Conservation (phyloP, 2,329 filamentous ascomycete genomes). For the Penicillium sclerotiorum region DNA sequence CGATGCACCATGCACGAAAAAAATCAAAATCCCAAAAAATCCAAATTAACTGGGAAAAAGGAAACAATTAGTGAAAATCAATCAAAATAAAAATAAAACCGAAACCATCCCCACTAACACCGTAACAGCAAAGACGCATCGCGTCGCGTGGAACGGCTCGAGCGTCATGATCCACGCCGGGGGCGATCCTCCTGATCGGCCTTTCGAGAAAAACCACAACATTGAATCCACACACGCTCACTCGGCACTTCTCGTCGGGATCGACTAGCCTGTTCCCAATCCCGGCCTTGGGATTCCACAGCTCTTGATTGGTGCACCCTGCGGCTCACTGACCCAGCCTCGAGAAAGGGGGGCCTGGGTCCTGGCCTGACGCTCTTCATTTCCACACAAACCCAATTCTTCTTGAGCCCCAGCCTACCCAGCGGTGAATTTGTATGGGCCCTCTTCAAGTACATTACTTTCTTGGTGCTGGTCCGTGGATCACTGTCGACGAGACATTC, state of each 20-base stretch:
- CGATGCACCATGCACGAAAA: no score
- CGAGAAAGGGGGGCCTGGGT: neutral
- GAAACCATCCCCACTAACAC: neutral
- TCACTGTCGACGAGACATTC: conserved; percentile 17
- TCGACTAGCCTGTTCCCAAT: conserved; percentile 15
- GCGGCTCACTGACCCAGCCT: neutral
- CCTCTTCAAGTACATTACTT: no score
- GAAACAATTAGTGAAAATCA: no score
- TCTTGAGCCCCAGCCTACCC: neutral
- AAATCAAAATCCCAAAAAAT: no score
- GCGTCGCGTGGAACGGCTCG: conserved; percentile 5
- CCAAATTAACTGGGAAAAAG: no score
- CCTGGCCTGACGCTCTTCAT: conserved; percentile 9
- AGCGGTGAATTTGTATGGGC: no score
- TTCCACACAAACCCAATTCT: conserved; percentile 11
- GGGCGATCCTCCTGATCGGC: conserved; percentile 17
- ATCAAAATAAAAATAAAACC: neutral
- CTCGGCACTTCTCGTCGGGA: conserved; percentile 22
- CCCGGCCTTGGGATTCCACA: conserved; percentile 15
- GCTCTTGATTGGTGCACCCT: conserved; percentile 12
- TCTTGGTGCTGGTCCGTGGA: neutral
- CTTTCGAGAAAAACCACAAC: conserved; percentile 4
- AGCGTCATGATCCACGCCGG: conserved; percentile 16
- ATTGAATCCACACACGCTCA: neutral
- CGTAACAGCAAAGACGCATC: neutral